These are phyloP conservation scores for Blastobotrys mokoenaii DNA, from an alignment of 805 yeast species.

Conservation along the genomic window DNA sequence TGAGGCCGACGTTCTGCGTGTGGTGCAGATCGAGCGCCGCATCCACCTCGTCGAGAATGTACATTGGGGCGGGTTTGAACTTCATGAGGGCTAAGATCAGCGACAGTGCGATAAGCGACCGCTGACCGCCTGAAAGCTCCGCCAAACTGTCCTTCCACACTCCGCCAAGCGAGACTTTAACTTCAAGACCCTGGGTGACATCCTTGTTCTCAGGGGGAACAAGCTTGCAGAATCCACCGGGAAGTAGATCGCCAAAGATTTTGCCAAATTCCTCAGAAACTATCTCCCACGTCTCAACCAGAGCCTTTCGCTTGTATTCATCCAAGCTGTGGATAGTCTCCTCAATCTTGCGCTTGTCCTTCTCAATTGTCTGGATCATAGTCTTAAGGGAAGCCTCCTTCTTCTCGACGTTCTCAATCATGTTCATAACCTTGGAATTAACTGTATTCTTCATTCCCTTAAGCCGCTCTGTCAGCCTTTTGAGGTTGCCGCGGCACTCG, in stretches of 20 bases:
- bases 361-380: conserved; percentile 81
- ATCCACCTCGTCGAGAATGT: conserved; percentile 94
- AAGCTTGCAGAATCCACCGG: conserved; percentile 82
- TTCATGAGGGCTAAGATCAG: conserved; percentile 85
- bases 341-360: conserved; percentile 81
- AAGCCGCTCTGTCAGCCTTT: conserved; percentile 48
- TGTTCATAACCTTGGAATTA: conserved; percentile 77
- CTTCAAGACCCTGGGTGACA: conserved; percentile 84
- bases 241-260: conserved; percentile 80
- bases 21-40: conserved; percentile 96
- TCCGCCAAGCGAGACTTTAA: conserved; percentile 78
- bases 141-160: conserved; percentile 95
- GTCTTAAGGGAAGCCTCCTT: conserved; percentile 67
- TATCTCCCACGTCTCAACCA: conserved; percentile 75
- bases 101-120: conserved; percentile 88
- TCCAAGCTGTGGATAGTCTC: conserved; percentile 79
- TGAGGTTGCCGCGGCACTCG: conserved; percentile 51
- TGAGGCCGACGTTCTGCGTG: conserved; percentile 94
- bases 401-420: conserved; percentile 86
- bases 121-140: conserved; percentile 94
- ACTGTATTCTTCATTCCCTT: conserved; percentile 72
- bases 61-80: conserved; percentile 98
- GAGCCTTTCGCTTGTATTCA: conserved; percentile 74
- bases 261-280: conserved; percentile 86
- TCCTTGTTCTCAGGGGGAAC: conserved; percentile 75